Base-by-base conservation (phyloP, 768 basidiomycete genomes). In the Lanmaoa rubissima region DNA sequence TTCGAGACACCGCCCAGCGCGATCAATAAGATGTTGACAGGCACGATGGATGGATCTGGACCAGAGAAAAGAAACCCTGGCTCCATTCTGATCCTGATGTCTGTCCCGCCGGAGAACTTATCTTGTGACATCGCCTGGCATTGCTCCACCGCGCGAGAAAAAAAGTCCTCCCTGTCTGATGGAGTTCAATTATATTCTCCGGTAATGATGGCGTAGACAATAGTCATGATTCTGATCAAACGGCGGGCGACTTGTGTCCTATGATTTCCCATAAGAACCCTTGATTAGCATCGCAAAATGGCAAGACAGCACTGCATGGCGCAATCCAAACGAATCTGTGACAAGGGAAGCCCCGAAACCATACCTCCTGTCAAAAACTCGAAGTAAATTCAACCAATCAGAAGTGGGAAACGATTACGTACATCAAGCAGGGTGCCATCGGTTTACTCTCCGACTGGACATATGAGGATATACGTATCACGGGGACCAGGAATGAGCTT, bases 11-110 rank as follows among this genome's bases (percentile, higher is more conserved):
- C 13, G 51, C 59, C 28, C 12, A 31, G 5, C 12, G 41, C n/a
- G 26, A 65, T 68, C 57, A 55, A 64, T 68, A 61, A 58, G 59
- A 46, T 17, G 9, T 16, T 49, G 63, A 67, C 49, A 65, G 55
- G 57, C 44, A 67, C 62, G 35, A 47, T 34, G 26, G 14, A 46
- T 44, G 21, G n/a, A 55, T 53, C 40, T 40, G 11, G 60, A 47
- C 39, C 21, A 48, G 28, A 24, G 28, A 40, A 19, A 34, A n/a
- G 8, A 17, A 34, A 32, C 41, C 19, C 4, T 9, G 26, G 39
- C 35, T 31, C 52, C 45, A 52, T 40, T 44, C 42, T 42, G 38
- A 40, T 31, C 2, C 19, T 24, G 31, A 35, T 31, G 44, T 24
- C 39, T 41, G 19, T 17, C n/a, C 34, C n/a, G 48, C 19, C 4